Conservation (phyloP, 371 early-diverging fungal species). For the Parasitella parasitica region DNA sequence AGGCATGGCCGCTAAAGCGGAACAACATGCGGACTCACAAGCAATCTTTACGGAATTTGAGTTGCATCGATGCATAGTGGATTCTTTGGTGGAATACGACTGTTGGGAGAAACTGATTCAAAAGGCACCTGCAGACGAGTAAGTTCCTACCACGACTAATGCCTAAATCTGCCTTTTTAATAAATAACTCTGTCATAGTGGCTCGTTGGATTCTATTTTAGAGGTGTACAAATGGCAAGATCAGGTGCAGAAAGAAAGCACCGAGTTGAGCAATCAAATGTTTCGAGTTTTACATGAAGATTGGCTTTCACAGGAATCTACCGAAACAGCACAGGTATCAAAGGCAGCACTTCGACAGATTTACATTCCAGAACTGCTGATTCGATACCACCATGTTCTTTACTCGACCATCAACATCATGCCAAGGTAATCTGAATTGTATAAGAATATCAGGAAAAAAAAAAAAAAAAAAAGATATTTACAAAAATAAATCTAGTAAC, state of each 20-base stretch:
- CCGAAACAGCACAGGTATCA: background rate
- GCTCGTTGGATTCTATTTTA: background rate
- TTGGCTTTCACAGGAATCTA: constrained; percentile 2
- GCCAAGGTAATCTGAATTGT: constrained; percentile 4
- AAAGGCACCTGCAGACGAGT: constrained; percentile 1
- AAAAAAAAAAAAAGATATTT: too few relatives aligned
- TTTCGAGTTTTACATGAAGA: constrained; percentile 3
- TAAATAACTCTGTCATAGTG: background rate
- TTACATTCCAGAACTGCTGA: constrained; percentile 17
- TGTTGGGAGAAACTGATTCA: background rate
- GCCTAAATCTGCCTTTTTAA: background rate
- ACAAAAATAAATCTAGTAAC: background rate
- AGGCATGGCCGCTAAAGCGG: background rate
- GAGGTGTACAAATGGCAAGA: background rate
- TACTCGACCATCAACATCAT: background rate
- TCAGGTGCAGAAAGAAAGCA: constrained; percentile 2
- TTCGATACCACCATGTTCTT: constrained; percentile 13
- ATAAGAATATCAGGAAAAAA: too few relatives aligned
- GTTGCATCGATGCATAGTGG: constrained; percentile 1
- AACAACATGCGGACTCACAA: background rate
- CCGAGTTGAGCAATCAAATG: background rate
- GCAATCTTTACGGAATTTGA: background rate
- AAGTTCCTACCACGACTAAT: background rate
- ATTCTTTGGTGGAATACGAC: background rate
- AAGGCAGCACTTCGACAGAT: constrained; percentile 1